Conservation (phyloP, 192 early-diverging fungal species). For the Thoreauomyces humboldtii region DNA sequence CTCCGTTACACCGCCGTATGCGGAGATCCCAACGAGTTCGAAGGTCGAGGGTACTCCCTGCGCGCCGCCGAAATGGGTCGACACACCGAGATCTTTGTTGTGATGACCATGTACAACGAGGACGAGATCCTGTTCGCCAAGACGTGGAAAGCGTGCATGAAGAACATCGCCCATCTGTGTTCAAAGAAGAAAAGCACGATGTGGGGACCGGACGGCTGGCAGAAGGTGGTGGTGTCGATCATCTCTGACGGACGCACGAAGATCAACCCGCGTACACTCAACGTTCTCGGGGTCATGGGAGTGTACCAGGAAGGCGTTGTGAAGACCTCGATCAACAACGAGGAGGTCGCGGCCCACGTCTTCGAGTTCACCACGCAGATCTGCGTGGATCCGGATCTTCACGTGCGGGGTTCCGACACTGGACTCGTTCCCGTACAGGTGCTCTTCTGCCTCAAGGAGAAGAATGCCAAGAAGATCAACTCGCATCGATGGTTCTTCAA, state of each 20-base stretch:
- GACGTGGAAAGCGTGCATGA: constrained; percentile 81
- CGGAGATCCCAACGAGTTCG: constrained; percentile 80
- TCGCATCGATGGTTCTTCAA: constrained; percentile 70
- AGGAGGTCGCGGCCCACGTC: constrained; percentile 63
- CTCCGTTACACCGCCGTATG: constrained; percentile 72
- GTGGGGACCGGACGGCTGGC: constrained; percentile 64
- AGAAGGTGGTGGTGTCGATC: constrained; percentile 51
- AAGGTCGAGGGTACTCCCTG: constrained; percentile 50
- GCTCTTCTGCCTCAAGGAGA: constrained; percentile 78
- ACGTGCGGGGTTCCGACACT: constrained; percentile 49
- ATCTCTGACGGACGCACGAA: constrained; percentile 44
- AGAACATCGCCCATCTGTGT: constrained; percentile 85
- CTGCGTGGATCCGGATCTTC: constrained; percentile 70
- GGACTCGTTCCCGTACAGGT: constrained; percentile 60
- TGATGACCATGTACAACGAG: constrained; percentile 84
- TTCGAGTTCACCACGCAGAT: constrained; percentile 79
- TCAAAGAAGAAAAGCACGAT: constrained; percentile 57
- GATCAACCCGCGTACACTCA: constrained; percentile 70
- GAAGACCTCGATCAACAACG: constrained; percentile 50
- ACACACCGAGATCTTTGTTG: constrained; percentile 83
- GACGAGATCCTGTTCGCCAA: constrained; percentile 84
- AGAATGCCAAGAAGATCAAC: constrained; percentile 70
- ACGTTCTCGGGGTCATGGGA: constrained; percentile 62
- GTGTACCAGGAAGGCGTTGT: constrained; percentile 47
- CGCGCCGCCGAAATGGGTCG: constrained; percentile 62